Base-by-base conservation (phyloP, 2,329 filamentous ascomycete species). In the Rosellinia necatrix region DNA sequence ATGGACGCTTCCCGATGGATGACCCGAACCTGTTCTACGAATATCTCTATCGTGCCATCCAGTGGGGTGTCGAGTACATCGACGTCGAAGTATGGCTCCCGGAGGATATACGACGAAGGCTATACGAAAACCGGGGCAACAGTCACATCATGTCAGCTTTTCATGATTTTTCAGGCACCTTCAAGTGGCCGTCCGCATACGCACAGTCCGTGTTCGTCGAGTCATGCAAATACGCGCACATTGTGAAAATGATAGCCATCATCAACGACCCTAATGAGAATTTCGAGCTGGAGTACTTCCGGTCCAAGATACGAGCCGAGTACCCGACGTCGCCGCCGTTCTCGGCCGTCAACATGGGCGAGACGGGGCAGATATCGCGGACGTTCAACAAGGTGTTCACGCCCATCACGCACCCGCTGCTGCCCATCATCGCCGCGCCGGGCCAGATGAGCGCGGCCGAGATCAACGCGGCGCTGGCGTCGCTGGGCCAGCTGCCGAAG, bases 101-200 rank as follows among this genome's bases (percentile, higher is more conserved):
- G 1, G 90, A 92, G 69, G 77, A 83, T 6, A 90, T 96, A 53
- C 81, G 91, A 60, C 79, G 79, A 60, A 81, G 78, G 57, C 74
- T 96, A 8, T 88, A 85, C 49, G 83, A 88, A 63, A 80, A 83
- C 50, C 87, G 88, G 63, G 90, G 90, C 2, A 89, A 86, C 72
- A 93, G 88, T 67, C 88, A 87, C 62, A 91, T 96, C 72, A 92
- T 96, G 77, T 93, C 90, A n/a, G 91, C 91, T 10, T 94, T 93
- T 67, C 91, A 96, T 71, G 91, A 94, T 75, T 93, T 93, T 68
- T 92, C 90, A 0, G 89, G 90, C 1, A 87, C 79, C 1, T 93
- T 93, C 79, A 90, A 87, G 66, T 96, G 91, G 91, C 88, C 88
- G 1, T 90, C 89, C 0, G 74, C 82, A 6, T 82, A 89, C 63